Conservation (phyloP, 441 rosid genomes). For the Flueggea neowawraea region DNA sequence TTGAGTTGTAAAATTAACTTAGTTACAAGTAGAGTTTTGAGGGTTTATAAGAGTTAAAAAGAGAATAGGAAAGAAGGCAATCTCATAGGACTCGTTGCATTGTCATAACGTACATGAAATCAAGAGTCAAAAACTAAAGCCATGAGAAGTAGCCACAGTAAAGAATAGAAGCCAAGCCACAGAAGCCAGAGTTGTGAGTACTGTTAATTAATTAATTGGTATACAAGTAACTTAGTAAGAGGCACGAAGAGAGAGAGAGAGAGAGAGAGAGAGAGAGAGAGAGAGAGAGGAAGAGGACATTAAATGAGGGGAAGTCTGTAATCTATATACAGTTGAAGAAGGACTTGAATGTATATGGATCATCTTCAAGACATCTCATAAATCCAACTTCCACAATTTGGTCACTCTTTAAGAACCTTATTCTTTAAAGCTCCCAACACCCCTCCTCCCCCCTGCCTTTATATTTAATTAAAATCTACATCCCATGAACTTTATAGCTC, state of each 20-base stretch:
- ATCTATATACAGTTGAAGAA: slow-evolving; percentile 51
- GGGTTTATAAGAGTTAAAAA: no score
- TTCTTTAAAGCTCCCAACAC: slow-evolving; percentile 14
- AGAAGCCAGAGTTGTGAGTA: not conserved
- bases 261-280: slow-evolving; percentile 12
- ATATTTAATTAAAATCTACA: slow-evolving; percentile 14
- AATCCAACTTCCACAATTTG: slow-evolving; percentile 66
- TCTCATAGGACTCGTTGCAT: no score
- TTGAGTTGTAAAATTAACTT: no score
- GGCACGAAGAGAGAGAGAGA: slow-evolving; percentile 37
- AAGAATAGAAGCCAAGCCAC: no score
- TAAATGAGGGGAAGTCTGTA: slow-evolving; percentile 43
- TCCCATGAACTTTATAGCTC: slow-evolving; percentile 17
- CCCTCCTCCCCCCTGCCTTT: slow-evolving; percentile 12
- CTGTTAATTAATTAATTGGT: no score
- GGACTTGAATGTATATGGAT: slow-evolving; percentile 56
- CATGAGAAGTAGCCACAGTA: no score
- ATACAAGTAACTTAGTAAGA: slow-evolving; percentile 11
- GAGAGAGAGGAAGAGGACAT: slow-evolving; percentile 27
- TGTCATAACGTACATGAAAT: no score
- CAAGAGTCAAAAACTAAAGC: no score
- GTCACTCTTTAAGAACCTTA: slow-evolving; percentile 22
- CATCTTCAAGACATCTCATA: slow-evolving; percentile 38
- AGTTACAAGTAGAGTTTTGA: no score
- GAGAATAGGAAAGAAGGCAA: no score